Percentiles rank a stretch among this genome's conserved stretches.
These are phyloP conservation scores for Nitzschia sp. DNA, from an alignment of 108 stramenopile species.

Conservation along the genomic window DNA sequence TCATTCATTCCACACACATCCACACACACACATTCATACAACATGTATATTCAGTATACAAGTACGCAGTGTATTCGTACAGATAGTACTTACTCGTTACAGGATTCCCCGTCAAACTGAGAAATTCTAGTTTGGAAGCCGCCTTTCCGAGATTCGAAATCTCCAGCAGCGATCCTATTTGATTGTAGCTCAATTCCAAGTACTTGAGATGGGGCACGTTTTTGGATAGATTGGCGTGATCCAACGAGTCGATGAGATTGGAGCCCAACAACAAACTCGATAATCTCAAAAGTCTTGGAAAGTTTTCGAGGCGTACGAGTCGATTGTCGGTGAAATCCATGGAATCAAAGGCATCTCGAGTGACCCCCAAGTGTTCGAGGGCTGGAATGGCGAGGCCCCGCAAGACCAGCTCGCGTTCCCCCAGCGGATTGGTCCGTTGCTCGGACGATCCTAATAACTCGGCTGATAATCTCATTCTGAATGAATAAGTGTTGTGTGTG, in stretches of 20 bases:
- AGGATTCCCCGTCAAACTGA: slow-evolving; percentile 75
- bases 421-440: slow-evolving; percentile 80
- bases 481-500: too few species aligned
- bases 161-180: slow-evolving; percentile 64
- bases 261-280: slow-evolving; percentile 50
- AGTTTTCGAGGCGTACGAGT: slow-evolving; percentile 67
- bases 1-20: too few species aligned
- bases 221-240: slow-evolving; percentile 55
- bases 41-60: too few species aligned
- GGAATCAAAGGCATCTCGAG: slow-evolving; percentile 75
- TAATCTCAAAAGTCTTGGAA: slow-evolving; percentile 62
- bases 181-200: slow-evolving; percentile 63
- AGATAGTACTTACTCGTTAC: slow-evolving; percentile 69
- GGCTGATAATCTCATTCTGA: slow-evolving; percentile 86
- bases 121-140: slow-evolving; percentile 65
- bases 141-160: slow-evolving; percentile 68
- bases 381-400: slow-evolving; percentile 75
- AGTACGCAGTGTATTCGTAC: background rate
- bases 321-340: slow-evolving; percentile 85
- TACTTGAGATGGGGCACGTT: slow-evolving; percentile 56
- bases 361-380: slow-evolving; percentile 79
- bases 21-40: too few species aligned
- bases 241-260: slow-evolving; percentile 66
- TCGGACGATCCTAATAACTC: slow-evolving; percentile 74
- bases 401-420: slow-evolving; percentile 81